These are phyloP conservation scores for Coemansia sp. DNA, from an alignment of 192 early-diverging fungal species.

Conservation along the genomic window DNA sequence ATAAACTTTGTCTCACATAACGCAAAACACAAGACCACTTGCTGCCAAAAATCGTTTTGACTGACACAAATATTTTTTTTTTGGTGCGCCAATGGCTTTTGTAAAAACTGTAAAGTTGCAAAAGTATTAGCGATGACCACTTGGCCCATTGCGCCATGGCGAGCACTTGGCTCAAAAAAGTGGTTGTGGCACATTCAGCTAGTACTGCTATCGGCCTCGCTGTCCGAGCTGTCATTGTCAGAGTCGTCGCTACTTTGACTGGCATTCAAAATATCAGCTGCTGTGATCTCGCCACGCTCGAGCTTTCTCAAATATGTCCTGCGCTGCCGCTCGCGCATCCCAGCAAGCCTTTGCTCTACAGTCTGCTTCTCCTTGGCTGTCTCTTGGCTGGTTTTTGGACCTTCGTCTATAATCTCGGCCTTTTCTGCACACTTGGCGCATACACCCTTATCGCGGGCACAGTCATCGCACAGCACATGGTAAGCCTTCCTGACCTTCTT, in stretches of 20 bases:
- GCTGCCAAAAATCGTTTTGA: too few species aligned
- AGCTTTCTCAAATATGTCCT: constrained; percentile 78
- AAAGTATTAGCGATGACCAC: too few species aligned
- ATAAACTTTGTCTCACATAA: too few species aligned
- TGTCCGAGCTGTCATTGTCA: constrained; percentile 56
- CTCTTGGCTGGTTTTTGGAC: constrained; percentile 67
- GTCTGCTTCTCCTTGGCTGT: constrained; percentile 70
- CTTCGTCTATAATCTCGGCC: constrained; percentile 61
- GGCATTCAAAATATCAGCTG: constrained; percentile 27
- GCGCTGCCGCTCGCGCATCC: constrained; percentile 81
- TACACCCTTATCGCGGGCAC: constrained; percentile 74
- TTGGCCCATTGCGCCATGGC: constrained; percentile 1
- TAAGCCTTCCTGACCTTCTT: constrained; percentile 91
- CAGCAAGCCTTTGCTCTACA: constrained; percentile 63
- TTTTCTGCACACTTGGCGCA: constrained; percentile 90
- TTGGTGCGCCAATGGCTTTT: too few species aligned
- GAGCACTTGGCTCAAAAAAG: neutral
- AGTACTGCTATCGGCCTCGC: constrained; percentile 3
- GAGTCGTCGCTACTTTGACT: constrained; percentile 50
- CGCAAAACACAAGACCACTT: too few species aligned
- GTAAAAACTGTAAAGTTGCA: too few species aligned
- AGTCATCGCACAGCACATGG: constrained; percentile 88
- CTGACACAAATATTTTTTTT: too few species aligned
- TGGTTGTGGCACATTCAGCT: neutral
- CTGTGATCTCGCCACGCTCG: constrained; percentile 71